Evolutionary conservation across 371 early-diverging fungal species (phyloP), one percentile per base, ranked within the genome.

Genomic region (Funneliformis caledonium): DNA sequence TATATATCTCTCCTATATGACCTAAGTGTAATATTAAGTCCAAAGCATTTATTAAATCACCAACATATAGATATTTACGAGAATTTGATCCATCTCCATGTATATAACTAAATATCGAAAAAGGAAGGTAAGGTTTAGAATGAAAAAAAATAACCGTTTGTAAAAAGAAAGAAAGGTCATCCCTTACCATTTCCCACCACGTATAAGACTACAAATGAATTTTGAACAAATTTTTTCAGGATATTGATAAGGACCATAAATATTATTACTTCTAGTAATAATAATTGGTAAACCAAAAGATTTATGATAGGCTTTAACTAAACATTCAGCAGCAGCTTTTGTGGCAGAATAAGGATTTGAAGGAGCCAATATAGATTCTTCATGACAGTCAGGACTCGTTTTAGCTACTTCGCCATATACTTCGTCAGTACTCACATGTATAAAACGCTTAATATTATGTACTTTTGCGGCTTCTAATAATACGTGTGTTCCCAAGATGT

Each of bases 181-280:
- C 81, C 70, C n/a, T n/a, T 83, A 90, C 91, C 91, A 92, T 83
- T 91, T 91, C 19, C 86, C 86, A 31, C 87, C 88, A 31, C 86
- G 82, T 45, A 93, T 82, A n/a, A 95, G 78, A 70, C 89, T 90
- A 85, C 93, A 94, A 48, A 95, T 92, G 82, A 96, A 95, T 84
- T 95, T 96, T 2, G 96, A 94, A 56, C 94, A 94, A 65, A 95
- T 91, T 83, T 96, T 96, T 84, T 96, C 96, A 1, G 96, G 96
- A 78, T 93, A 96, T 83, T 95, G 96, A 72, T 90, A 89, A 5
- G 96, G 95, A 0, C 96, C 96, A 82, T 93, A 96, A 9, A 96
- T 91, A 82, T 96, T 96, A 83, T 95, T 95, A 77, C 93, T 91
- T 16, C 96, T 89, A 7, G 94, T 94, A 82, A 95, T 94, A 86